Evolutionary conservation across 2,329 filamentous ascomycete species (phyloP).

Genomic region (Colletotrichum musae): DNA sequence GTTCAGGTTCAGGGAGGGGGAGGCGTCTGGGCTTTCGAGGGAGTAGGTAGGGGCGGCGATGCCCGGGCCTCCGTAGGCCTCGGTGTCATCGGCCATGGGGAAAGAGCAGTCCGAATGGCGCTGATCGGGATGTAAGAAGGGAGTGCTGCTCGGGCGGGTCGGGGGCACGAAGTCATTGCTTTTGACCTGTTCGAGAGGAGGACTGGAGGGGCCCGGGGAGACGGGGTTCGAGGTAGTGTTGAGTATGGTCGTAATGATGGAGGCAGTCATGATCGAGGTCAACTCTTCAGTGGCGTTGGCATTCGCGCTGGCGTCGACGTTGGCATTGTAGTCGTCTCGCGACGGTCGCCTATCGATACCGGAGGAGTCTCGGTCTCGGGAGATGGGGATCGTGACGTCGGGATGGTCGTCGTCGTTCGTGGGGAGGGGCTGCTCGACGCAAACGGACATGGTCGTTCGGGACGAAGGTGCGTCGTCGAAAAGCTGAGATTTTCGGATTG

Average conservation of each 20-base stretch:
- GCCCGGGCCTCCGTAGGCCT: conserved; percentile 46
- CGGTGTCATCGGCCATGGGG: conserved; percentile 47
- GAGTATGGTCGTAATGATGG: conserved; percentile 53
- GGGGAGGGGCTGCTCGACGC: conserved; percentile 35
- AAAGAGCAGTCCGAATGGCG: conserved; percentile 58
- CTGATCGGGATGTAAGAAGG: conserved; percentile 69
- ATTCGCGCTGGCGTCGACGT: conserved; percentile 30
- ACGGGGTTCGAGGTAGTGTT: conserved; percentile 67
- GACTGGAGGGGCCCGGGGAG: conserved; percentile 67
- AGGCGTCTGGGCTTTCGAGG: conserved; percentile 37
- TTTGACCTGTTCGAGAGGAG: conserved; percentile 63
- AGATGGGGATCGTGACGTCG: conserved; percentile 34
- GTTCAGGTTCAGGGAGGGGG: conserved; percentile 52
- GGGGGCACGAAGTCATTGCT: conserved; percentile 64
- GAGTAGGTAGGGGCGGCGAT: conserved; percentile 44
- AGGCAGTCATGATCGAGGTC: conserved; percentile 53
- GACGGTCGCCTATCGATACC: conserved; percentile 38
- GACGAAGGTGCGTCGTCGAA: conserved; percentile 15
- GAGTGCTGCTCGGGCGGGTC: conserved; percentile 71
- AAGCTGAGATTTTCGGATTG: conserved; percentile 28
- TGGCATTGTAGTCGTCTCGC: conserved; percentile 41
- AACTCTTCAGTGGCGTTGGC: conserved; percentile 48
- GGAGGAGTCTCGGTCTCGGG: conserved; percentile 33
- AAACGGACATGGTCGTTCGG: conserved; percentile 39
- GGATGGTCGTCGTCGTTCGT: conserved; percentile 36